Evolutionary conservation across 1,284 basidiomycete genomes (phyloP).

Genomic region (Heterobasidion occidentale): DNA sequence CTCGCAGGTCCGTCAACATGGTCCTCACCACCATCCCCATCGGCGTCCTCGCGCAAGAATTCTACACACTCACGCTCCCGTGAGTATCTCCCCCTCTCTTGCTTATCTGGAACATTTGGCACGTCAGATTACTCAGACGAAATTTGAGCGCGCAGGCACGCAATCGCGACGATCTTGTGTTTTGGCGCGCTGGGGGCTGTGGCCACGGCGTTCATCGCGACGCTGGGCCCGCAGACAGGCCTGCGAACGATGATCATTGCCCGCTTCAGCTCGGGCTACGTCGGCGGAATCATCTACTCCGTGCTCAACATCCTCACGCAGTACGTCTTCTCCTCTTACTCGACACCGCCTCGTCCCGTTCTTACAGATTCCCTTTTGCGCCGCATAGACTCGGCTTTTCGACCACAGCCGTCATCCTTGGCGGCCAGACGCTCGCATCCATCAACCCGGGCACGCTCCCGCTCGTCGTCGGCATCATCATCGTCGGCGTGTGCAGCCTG

Average conservation of each 20-base stretch:
- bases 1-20: background rate
- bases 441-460: background rate
- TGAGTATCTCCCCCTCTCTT: background rate
- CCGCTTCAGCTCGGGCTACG: background rate
- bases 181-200: background rate
- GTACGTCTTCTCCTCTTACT: background rate
- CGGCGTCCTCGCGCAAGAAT: background rate
- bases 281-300: background rate
- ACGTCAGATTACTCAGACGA: background rate
- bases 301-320: background rate
- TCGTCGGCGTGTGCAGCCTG: background rate
- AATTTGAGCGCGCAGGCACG: background rate
- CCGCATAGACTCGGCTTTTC: background rate
- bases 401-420: background rate
- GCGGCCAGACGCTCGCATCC: background rate
- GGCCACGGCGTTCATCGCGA: background rate
- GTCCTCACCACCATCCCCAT: background rate
- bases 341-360: no score
- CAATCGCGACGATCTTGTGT: background rate
- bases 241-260: background rate
- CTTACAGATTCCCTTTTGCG: background rate
- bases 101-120: background rate
- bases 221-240: background rate
- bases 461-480: background rate
- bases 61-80: background rate